Percentiles rank a stretch among this genome's conserved stretches.
These are phyloP conservation scores for Jaltomata sinuosa DNA, from an alignment of 257 asterid species.

Conservation along the genomic window DNA sequence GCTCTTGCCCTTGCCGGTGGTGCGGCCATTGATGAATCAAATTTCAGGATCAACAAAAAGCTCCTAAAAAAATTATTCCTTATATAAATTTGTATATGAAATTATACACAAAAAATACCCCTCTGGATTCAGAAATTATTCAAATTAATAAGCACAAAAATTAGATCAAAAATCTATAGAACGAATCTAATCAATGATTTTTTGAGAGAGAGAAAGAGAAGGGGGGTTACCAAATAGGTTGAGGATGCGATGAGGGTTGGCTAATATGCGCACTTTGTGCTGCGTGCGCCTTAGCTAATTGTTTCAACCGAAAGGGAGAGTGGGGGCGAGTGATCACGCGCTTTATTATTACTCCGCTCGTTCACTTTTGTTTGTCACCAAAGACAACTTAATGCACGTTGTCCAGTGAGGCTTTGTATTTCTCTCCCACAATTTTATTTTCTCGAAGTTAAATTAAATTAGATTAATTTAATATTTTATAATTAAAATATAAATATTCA, in stretches of 20 bases:
- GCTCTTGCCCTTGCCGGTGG: constrained; percentile 25
- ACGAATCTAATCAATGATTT: not conserved
- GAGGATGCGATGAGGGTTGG: not conserved
- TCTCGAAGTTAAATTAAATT: no score
- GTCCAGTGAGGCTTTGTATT: no score
- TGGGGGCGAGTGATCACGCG: not conserved
- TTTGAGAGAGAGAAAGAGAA: not conserved
- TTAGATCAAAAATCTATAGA: not conserved
- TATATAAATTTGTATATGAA: not conserved
- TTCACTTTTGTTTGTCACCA: no score
- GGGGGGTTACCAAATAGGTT: not conserved
- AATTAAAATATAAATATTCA: no score
- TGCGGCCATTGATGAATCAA: constrained; percentile 13
- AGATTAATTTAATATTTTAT: no score
- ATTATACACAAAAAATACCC: not conserved
- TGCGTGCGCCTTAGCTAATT: not conserved
- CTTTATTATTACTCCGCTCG: no score
- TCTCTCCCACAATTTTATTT: no score
- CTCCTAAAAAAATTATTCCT: not conserved
- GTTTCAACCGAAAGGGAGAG: not conserved
- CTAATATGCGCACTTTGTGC: not conserved
- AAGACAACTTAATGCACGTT: no score
- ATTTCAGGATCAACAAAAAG: not conserved
- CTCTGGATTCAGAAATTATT: not conserved
- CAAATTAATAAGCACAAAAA: not conserved